phyloP scores from a whole-genome alignment of 1,139 yeast species.

The Eremothecium gossypii region DNA sequence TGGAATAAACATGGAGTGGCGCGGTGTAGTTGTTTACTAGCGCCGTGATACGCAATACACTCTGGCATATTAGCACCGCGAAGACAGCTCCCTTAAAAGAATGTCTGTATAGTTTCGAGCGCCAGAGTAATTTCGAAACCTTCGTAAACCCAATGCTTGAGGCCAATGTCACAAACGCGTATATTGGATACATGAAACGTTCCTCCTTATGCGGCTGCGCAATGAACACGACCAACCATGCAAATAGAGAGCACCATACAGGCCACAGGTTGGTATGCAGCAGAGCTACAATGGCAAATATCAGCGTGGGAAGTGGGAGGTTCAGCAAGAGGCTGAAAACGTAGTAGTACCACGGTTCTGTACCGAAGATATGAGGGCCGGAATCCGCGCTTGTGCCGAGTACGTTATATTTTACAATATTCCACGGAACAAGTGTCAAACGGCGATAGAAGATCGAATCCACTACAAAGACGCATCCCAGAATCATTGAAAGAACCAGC shows the following conservation, averaged over 20 bases:
- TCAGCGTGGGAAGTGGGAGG: slow-evolving; percentile 42
- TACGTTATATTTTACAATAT: slow-evolving; percentile 78
- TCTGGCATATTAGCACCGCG: slow-evolving; percentile 19
- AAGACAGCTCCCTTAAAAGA: slow-evolving; percentile 8
- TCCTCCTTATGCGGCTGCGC: slow-evolving; percentile 90
- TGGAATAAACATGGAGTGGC: slow-evolving; percentile 41
- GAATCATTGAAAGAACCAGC: slow-evolving; percentile 27
- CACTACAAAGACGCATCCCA: slow-evolving; percentile 36
- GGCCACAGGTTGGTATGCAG: slow-evolving; percentile 23
- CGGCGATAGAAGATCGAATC: slow-evolving; percentile 64
- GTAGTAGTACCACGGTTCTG: slow-evolving; percentile 76
- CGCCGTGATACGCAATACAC: slow-evolving; percentile 36
- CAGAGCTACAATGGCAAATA: slow-evolving; percentile 27
- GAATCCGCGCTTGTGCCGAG: slow-evolving; percentile 54
- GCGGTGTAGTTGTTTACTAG: slow-evolving; percentile 52
- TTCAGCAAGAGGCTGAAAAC: slow-evolving; percentile 59
- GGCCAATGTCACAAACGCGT: slow-evolving; percentile 55
- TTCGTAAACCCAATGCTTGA: slow-evolving; percentile 48
- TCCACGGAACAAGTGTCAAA: slow-evolving; percentile 62
- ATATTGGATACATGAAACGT: slow-evolving; percentile 78
- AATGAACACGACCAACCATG: slow-evolving; percentile 64
- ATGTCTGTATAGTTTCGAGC: slow-evolving; percentile 8
- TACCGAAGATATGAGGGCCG: slow-evolving; percentile 90
- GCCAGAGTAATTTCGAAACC: slow-evolving; percentile 16
- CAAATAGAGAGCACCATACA: slow-evolving; percentile 37